A percentile compares a stretch with the other conserved stretches of the same genome.
Conservation (phyloP, 2,329 filamentous ascomycete species). For the Fusarium nygamai region DNA sequence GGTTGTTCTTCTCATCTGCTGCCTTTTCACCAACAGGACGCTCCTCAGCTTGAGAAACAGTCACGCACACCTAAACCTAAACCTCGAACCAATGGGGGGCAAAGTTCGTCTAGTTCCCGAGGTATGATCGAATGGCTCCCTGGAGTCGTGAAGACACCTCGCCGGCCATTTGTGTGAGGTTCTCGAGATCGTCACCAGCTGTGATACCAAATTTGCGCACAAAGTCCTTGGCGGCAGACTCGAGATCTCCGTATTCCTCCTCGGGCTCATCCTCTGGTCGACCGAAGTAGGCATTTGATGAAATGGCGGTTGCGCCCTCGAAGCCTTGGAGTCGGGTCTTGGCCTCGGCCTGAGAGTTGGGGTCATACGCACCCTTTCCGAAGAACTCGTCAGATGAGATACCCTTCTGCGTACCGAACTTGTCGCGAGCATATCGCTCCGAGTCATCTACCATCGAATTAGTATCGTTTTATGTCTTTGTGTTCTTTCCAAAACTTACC, state of each 20-base stretch:
- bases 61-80: slow-evolving; percentile 5
- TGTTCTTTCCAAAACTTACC: slow-evolving; percentile 59
- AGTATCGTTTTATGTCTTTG: neutral
- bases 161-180: slow-evolving; percentile 82
- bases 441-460: slow-evolving; percentile 67
- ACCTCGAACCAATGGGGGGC: neutral
- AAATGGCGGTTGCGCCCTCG: slow-evolving; percentile 91
- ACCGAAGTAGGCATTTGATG: slow-evolving; percentile 97
- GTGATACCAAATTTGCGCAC: slow-evolving; percentile 95
- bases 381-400: slow-evolving; percentile 99
- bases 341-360: slow-evolving; percentile 82
- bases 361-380: slow-evolving; percentile 87
- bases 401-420: slow-evolving; percentile 92
- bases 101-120: slow-evolving; percentile 60
- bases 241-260: slow-evolving; percentile 90
- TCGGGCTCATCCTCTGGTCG: slow-evolving; percentile 83
- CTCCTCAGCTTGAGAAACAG: slow-evolving; percentile 14
- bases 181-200: slow-evolving; percentile 94
- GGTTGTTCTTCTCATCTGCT: slow-evolving; percentile 17
- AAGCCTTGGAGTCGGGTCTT: slow-evolving; percentile 90
- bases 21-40: slow-evolving; percentile 16
- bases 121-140: slow-evolving; percentile 74
- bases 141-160: slow-evolving; percentile 88
- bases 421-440: slow-evolving; percentile 83
- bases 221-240: slow-evolving; percentile 95